Evolutionary conservation across 352 stramenopile species (phyloP), one percentile per base, ranked within the genome.

Genomic region (Hyaloperonospora brassicae): DNA sequence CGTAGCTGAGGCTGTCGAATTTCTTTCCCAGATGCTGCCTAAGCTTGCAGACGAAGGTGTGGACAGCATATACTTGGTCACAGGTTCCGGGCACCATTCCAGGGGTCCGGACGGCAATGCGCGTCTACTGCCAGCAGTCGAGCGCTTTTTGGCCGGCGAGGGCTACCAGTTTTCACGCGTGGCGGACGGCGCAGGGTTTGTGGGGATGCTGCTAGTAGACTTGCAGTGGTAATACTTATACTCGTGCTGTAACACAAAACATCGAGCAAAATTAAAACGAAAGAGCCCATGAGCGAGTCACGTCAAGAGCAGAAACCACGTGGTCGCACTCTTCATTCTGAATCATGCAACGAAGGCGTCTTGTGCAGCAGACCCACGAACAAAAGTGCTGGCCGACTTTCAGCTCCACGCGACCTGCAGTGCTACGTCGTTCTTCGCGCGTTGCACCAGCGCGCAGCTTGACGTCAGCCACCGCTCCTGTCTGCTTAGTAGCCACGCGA

Each of bases 161-260:
- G 83, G 83, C 25, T 93, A 91, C 52, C 75, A 79, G 50, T 93
- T 72, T 51, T 70, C 58, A 56, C 64, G 64, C n/a, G 78, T 93
- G 24, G 68, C 78, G 1, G 83, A 93, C 45, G 64, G 76, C 22
- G 66, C 76, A 56, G 83, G 83, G 10, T 88, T 84, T 64, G 78
- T 93, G 27, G 83, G 83, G 41, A 91, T 93, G 83, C 61, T 93
- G 46, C 67, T 89, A 47, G 83, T 93, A 52, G 79, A 89, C 59
- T 70, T 93, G 56, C 67, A 62, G 23, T 93, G 82, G 82, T 93
- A 73, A 59, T 89, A 69, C 51, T 34, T 9, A 34, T 34, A 34
- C 27, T 42, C 1, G 30, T 35, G 24, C 8, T 61, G 47, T 61
- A 57, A 8, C 27, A 34, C 27, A 34, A 59, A 64, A 17, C 17